Evolutionary conservation across 345 rosid genomes (phyloP), one percentile per base, ranked within the genome.

Genomic region (Sisymbrium irio): DNA sequence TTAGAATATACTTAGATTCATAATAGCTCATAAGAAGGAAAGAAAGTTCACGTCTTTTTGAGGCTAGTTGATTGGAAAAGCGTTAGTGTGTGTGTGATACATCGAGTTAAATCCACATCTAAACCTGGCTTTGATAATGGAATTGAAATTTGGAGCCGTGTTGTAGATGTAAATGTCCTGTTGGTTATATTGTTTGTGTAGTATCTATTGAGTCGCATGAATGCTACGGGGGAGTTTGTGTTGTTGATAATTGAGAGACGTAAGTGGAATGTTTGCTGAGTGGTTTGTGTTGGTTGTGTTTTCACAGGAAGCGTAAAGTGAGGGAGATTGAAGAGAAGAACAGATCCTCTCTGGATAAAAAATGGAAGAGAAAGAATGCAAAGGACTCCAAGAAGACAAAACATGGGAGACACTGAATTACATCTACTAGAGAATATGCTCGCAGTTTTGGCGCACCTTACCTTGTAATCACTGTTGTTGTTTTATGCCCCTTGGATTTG

Each of bases 251-350:
- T n/a, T n/a, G n/a, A n/a, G n/a, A n/a, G 44, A 68, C 15, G 53
- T 3, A 13, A 0, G 13, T 35, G 46, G 4, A 67, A 49, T 44
- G 17, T 27, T 66, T 73, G 70, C 47, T 60, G 2, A 58, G 30
- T 20, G 46, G 25, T 30, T 20, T 69, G 62, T 55, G 39, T 51
- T 53, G 41, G 17, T 35, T 76, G 51, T 18, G 41, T 8, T 20
- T 19, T 20, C 4, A 36, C 88, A 92, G 98, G 86, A 95, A 90
- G 81, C 90, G 97, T 33, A 89, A 87, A 83, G 89, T 92, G 22
- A 80, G 59, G 60, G 99, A 95, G 88, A 95, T 95, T 68, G 94
- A 88, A 62, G 91, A 82, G 37, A 65, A 82, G 56, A 86, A 76
- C 67, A 83, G 82, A 46, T 89, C 86, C 4, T 86, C 67, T 63